Conservation (phyloP, 2,329 filamentous ascomycete genomes). For the Colletotrichum lindemuthianum region DNA sequence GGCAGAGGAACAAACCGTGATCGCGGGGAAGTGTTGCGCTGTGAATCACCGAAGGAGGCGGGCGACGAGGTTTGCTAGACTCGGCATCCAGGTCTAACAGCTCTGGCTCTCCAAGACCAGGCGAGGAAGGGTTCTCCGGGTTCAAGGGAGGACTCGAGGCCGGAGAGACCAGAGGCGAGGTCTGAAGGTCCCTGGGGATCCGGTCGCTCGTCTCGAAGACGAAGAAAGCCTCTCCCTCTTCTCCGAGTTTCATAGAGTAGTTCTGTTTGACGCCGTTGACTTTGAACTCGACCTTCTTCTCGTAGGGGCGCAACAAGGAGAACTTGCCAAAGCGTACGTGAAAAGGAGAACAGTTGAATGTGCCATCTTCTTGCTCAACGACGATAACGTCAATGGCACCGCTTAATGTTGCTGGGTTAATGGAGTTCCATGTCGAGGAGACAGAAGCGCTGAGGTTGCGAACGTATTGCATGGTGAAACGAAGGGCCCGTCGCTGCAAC, state of each 20-base stretch:
- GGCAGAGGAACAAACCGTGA: conserved; percentile 42
- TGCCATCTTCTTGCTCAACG: conserved; percentile 93
- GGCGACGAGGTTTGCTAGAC: conserved; percentile 53
- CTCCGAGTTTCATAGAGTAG: conserved; percentile 98
- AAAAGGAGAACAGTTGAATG: conserved; percentile 91
- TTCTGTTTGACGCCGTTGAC: conserved; percentile 93
- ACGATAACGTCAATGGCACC: conserved; percentile 99
- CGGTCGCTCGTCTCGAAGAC: conserved; percentile 94
- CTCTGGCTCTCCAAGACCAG: conserved; percentile 73
- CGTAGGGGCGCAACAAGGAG: conserved; percentile 90
- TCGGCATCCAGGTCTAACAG: conserved; percentile 71
- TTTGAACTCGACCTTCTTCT: conserved; percentile 98
- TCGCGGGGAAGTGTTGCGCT: conserved; percentile 45
- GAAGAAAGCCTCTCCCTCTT: conserved; percentile 98
- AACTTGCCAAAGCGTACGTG: conserved; percentile 99
- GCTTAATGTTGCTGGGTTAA: conserved; percentile 96
- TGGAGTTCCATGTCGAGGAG: conserved; percentile 98
- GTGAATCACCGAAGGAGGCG: conserved; percentile 55
- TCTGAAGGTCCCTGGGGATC: conserved; percentile 94
- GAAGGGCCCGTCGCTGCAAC: background rate
- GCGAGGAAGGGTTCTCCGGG: conserved; percentile 53
- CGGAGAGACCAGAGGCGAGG: conserved; percentile 91
- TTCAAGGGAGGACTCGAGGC: conserved; percentile 81
- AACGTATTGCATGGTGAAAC: conserved; percentile 89
- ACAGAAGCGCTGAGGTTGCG: conserved; percentile 94